Evolutionary conservation across 148 eudicot species (phyloP).

Genomic region (Limonium bicolor): DNA sequence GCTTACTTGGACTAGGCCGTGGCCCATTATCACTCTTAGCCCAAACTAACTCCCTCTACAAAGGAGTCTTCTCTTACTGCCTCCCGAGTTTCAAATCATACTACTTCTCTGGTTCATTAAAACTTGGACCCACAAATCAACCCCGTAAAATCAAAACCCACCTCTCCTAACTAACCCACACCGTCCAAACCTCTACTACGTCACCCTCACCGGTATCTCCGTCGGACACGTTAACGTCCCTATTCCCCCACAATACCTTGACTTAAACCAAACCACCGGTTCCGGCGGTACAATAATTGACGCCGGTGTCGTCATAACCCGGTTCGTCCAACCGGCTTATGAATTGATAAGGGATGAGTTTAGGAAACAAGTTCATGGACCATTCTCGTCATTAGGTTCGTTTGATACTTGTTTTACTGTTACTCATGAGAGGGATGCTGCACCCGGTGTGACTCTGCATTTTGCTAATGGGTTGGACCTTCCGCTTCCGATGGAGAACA

Average conservation of each 20-base stretch:
- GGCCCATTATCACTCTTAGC: slow-evolving; percentile 59
- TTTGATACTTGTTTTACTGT: slow-evolving; percentile 82
- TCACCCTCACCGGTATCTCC: slow-evolving; percentile 56
- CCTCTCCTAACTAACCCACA: slow-evolving; percentile 66
- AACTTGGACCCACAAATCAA: slow-evolving; percentile 61
- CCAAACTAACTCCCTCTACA: slow-evolving; percentile 45
- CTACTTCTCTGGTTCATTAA: slow-evolving; percentile 86
- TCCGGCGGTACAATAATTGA: slow-evolving; percentile 78
- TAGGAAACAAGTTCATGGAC: slow-evolving; percentile 48
- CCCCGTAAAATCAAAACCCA: slow-evolving; percentile 46
- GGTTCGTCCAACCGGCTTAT: slow-evolving; percentile 52
- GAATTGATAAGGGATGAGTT: slow-evolving; percentile 48
- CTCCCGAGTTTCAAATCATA: slow-evolving; percentile 84
- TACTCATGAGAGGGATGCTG: slow-evolving; percentile 28
- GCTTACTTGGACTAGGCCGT: slow-evolving; percentile 71
- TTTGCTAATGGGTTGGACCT: slow-evolving; percentile 52
- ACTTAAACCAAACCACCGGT: slow-evolving; percentile 55
- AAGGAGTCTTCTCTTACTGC: slow-evolving; percentile 75
- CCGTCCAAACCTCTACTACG: slow-evolving; percentile 73
- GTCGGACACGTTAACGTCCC: slow-evolving; percentile 61
- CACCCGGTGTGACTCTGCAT: slow-evolving; percentile 46
- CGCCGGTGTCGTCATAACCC: slow-evolving; percentile 77
- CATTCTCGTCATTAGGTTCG: slow-evolving; percentile 46
- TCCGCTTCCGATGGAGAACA: slow-evolving; percentile 59
- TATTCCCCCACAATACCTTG: slow-evolving; percentile 32